Percentiles rank a stretch among this genome's conserved stretches.
Conservation (phyloP, 768 basidiomycete species). For the Kwoniella sp. region DNA sequence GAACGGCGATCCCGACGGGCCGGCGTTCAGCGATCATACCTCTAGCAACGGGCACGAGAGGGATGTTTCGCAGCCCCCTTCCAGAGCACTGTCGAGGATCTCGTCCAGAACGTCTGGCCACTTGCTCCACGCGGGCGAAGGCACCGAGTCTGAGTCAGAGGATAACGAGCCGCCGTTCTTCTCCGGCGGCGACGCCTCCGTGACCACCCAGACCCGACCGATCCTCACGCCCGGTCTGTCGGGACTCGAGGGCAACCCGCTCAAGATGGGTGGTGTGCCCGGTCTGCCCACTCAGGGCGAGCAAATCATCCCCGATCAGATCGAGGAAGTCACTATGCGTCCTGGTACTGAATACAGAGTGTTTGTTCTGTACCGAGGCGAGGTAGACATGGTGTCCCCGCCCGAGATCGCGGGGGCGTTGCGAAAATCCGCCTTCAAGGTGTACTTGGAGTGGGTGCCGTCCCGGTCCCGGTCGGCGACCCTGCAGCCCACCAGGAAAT, state of each 20-base stretch:
- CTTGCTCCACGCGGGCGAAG: conserved; percentile 11
- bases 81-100: conserved; percentile 33
- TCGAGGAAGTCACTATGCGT: conserved; percentile 45
- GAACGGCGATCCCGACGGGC: background rate
- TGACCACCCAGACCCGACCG: background rate
- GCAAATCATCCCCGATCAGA: conserved; percentile 35
- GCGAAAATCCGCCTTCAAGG: conserved; percentile 33
- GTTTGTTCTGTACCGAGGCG: conserved; percentile 35
- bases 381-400: conserved; percentile 17
- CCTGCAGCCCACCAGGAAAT: conserved; percentile 15
- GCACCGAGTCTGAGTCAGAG: conserved; percentile 27
- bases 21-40: conserved; percentile 7
- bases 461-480: background rate
- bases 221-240: background rate
- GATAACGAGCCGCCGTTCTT: conserved; percentile 39
- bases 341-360: conserved; percentile 47
- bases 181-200: conserved; percentile 8
- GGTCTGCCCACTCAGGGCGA: conserved; percentile 5
- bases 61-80: conserved; percentile 28
- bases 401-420: conserved; percentile 32
- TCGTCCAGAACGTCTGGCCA: conserved; percentile 30
- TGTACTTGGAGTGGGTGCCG: conserved; percentile 22
- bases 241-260: background rate
- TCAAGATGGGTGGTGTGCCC: background rate
- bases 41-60: conserved; percentile 10